phyloP scores from a whole-genome alignment of 441 rosid genomes.

The Populus tomentosa region DNA sequence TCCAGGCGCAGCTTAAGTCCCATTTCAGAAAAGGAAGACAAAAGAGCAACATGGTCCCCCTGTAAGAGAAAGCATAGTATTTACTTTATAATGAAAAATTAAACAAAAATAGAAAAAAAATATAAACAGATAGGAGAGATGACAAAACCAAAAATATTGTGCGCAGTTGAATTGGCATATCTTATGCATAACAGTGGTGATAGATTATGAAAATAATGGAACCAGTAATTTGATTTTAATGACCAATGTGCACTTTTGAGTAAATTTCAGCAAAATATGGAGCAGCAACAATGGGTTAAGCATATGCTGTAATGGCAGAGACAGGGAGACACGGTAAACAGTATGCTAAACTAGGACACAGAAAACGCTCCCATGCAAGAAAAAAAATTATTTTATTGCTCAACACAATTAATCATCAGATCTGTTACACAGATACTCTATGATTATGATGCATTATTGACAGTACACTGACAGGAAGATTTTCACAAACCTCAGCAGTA shows the following conservation, averaged over 20 bases:
- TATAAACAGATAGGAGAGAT: background rate
- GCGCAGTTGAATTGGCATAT: background rate
- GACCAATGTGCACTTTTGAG: background rate
- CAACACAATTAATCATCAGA: background rate
- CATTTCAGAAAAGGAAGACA: conserved; percentile 98
- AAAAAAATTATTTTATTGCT: background rate
- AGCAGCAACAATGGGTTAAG: background rate
- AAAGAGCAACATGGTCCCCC: conserved; percentile 97
- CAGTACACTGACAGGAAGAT: background rate
- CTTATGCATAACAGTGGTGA: background rate
- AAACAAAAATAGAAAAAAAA: background rate
- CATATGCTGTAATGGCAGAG: background rate
- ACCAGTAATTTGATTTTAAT: background rate
- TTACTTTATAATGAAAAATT: conserved; percentile 8
- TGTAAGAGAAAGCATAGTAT: conserved; percentile 25
- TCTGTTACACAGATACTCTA: background rate
- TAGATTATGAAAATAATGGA: background rate
- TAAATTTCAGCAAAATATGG: background rate
- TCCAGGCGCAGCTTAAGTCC: conserved; percentile 93
- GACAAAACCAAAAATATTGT: background rate
- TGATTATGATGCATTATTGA: background rate
- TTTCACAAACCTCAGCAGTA: conserved; percentile 77
- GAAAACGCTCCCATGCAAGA: background rate
- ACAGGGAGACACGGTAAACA: background rate
- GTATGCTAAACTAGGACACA: background rate